Percentiles rank a stretch among this genome's conserved stretches.
Conservation (phyloP, 257 asterid genomes). For the Lycium barbarum region DNA sequence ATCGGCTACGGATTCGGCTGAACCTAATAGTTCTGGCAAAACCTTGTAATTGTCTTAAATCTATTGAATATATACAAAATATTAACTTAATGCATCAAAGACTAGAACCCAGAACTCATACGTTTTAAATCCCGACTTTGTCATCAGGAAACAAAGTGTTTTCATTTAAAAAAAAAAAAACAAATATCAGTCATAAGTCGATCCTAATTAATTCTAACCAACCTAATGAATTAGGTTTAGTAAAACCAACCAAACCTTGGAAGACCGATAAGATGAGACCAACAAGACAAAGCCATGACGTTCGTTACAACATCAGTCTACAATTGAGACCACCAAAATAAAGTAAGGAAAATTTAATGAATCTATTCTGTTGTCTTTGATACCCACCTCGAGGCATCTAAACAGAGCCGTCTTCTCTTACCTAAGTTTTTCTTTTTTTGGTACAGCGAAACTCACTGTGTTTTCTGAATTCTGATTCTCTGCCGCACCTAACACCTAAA, state of each 20-base stretch:
- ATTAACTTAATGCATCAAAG: too few relatives aligned
- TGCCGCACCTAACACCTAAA: slow-evolving; percentile 1
- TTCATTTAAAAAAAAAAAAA: not conserved
- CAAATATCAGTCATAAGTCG: not conserved
- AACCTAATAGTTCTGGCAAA: too few relatives aligned
- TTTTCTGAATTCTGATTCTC: slow-evolving; percentile 28
- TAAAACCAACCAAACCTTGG: not conserved
- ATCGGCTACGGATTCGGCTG: too few relatives aligned
- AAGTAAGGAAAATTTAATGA: slow-evolving; percentile 44
- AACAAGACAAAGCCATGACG: slow-evolving; percentile 48
- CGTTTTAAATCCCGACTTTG: too few relatives aligned
- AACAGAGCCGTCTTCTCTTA: not conserved
- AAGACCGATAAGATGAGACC: slow-evolving; percentile 35
- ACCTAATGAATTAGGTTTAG: not conserved
- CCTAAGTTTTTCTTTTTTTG: not conserved
- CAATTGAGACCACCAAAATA: slow-evolving; percentile 52
- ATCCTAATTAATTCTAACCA: not conserved
- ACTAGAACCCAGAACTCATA: too few relatives aligned
- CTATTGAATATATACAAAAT: too few relatives aligned
- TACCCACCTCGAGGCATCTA: slow-evolving; percentile 65
- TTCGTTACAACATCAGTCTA: slow-evolving; percentile 43
- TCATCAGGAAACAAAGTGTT: not conserved
- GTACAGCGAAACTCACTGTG: slow-evolving; percentile 28
- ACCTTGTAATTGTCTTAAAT: too few relatives aligned
- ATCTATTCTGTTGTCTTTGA: not conserved